Evolutionary conservation across 2,329 filamentous ascomycete species (phyloP), one percentile per base, ranked within the genome.

Genomic region (Talaromyces sp.): DNA sequence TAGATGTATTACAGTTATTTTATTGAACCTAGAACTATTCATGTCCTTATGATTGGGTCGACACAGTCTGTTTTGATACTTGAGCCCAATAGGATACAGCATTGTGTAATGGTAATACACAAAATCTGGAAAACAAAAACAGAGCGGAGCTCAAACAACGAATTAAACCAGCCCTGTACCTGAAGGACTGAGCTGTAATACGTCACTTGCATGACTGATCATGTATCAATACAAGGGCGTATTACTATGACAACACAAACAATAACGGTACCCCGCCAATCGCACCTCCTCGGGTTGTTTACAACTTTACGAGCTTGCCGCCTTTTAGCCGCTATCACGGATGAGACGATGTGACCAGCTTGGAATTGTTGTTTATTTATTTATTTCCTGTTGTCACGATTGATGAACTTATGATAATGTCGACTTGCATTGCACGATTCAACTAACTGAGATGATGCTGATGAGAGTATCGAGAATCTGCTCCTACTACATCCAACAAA

Each of bases 271-370:
- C 64, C 64, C 64, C 64, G 57, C 64, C 64, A 66, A 63, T 63
- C 60, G 61, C 61, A 63, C 56, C 64, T 48, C 60, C 60, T 50
- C 52, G 11, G 60, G 56, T 66, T 63, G 61, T 63, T 63, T 63
- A 63, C 60, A 39, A 47, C 62, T 52, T 45, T 45, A 41, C 62
- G 39, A 60, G 54, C 19, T 31, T 48, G 48, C 61, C 61, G 48
- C 22, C 37, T 31, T 10, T 31, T 41, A 58, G 39, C 39, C 56
- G 35, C 56, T 27, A 43, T 24, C 37, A 59, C 24, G 1, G 56
- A 58, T 58, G 35, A 11, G 56, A 43, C 56, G 39, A 59, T 59
- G 56, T 27, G 56, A 59, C 56, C 9, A 9, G 22, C 22, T 22
- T 19, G 37, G 19, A 37, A n/a, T 45, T 45, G 39, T 59, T 59